Conservation (phyloP, 345 rosid genomes). For the Pistacia atlantica region DNA sequence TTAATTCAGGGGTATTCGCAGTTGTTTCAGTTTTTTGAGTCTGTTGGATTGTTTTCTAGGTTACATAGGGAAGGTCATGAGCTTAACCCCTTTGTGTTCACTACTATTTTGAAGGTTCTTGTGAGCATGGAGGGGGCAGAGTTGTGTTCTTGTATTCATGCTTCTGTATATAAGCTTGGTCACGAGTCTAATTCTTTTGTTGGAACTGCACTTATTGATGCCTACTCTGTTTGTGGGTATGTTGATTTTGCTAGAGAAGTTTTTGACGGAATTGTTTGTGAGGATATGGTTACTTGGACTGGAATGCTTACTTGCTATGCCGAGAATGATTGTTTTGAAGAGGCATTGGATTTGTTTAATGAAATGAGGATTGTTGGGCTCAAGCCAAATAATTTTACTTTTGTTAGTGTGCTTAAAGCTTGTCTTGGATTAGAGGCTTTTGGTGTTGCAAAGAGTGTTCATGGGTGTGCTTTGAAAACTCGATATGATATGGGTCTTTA, state of each 20-base stretch:
- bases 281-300: constrained; percentile 87
- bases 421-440: constrained; percentile 59
- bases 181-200: constrained; percentile 59
- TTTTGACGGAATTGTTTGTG: constrained; percentile 58
- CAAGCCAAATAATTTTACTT: constrained; percentile 64
- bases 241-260: constrained; percentile 56
- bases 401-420: constrained; percentile 71
- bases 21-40: constrained; percentile 38
- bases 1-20: constrained; percentile 46
- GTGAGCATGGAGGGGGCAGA: constrained; percentile 56
- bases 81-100: constrained; percentile 77
- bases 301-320: constrained; percentile 76
- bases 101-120: constrained; percentile 63
- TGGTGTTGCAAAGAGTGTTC: constrained; percentile 56
- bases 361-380: constrained; percentile 65
- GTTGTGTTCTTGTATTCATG: constrained; percentile 51
- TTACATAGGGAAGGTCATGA: constrained; percentile 71
- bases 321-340: constrained; percentile 61
- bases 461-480: constrained; percentile 65
- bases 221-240: constrained; percentile 60
- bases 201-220: constrained; percentile 77
- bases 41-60: constrained; percentile 47
- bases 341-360: constrained; percentile 50
- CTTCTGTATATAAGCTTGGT: constrained; percentile 76
- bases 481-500: constrained; percentile 53